These are phyloP conservation scores for Magnaporthales sp. DNA, from an alignment of 2,329 filamentous ascomycete genomes.

Conservation along the genomic window DNA sequence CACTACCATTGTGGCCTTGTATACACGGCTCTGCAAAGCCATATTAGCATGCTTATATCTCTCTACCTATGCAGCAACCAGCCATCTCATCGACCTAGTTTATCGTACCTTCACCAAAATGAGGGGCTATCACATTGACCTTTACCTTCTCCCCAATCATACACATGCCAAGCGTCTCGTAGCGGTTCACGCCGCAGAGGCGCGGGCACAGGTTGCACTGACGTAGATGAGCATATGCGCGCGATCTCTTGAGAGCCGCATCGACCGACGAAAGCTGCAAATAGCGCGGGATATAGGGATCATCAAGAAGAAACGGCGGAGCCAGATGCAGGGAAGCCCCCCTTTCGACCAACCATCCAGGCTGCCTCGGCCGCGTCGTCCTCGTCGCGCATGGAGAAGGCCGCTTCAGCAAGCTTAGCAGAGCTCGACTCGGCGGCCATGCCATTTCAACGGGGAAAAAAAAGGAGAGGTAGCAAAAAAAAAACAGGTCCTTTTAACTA, in stretches of 20 bases:
- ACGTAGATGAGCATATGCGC: slow-evolving; percentile 64
- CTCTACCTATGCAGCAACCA: background rate
- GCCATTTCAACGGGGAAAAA: background rate
- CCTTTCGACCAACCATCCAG: too few relatives aligned
- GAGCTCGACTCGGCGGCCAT: background rate
- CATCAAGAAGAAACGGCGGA: slow-evolving; percentile 61
- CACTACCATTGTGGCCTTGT: slow-evolving; percentile 72
- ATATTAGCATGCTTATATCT: background rate
- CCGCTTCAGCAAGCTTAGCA: background rate
- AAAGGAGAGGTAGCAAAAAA: background rate
- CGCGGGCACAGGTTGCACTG: slow-evolving; percentile 79
- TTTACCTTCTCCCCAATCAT: slow-evolving; percentile 69
- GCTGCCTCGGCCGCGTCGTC: background rate
- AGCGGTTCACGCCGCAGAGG: slow-evolving; percentile 72
- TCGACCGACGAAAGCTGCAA: slow-evolving; percentile 59
- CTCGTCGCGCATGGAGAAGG: background rate
- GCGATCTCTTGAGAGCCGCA: slow-evolving; percentile 62
- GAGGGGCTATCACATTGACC: slow-evolving; percentile 77
- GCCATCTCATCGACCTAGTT: slow-evolving; percentile 5
- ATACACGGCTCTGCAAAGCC: slow-evolving; percentile 62
- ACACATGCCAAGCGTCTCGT: slow-evolving; percentile 68
- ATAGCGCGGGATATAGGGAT: slow-evolving; percentile 62
- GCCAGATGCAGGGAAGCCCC: slow-evolving; percentile 37
- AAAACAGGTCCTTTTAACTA: too few relatives aligned
- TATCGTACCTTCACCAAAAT: slow-evolving; percentile 63